Conservation (phyloP, 306 rosid genomes). For the Prinsepia uniflora region DNA sequence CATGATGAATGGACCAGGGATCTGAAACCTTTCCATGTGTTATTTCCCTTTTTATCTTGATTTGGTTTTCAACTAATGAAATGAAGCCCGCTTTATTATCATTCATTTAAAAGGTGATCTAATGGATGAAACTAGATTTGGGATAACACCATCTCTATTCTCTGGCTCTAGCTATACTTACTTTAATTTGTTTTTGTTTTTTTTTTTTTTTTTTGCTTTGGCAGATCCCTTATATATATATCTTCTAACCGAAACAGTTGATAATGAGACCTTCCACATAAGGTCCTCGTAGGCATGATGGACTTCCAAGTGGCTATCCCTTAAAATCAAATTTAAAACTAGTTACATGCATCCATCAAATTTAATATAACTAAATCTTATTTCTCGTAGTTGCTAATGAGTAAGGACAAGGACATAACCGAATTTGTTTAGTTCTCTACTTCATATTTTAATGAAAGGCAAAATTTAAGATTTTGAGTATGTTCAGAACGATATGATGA, state of each 20-base stretch:
- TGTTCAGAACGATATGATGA: too few relatives aligned
- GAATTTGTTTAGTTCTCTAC: too few relatives aligned
- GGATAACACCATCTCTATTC: constrained; percentile 24
- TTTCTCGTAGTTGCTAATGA: not conserved
- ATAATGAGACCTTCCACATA: constrained; percentile 66
- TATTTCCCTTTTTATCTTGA: constrained; percentile 20
- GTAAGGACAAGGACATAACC: too few relatives aligned
- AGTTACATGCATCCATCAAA: not conserved
- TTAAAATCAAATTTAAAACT: constrained; percentile 7
- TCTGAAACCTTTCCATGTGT: constrained; percentile 14
- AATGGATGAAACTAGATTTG: constrained; percentile 28
- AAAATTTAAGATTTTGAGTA: too few relatives aligned
- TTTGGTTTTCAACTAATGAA: not conserved
- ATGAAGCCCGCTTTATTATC: constrained; percentile 1
- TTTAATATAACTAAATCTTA: not conserved
- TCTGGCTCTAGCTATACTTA: too few relatives aligned
- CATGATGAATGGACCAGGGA: not conserved
- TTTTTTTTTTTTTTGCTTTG: constrained; percentile 21
- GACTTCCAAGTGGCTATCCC: constrained; percentile 56
- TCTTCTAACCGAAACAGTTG: constrained; percentile 57
- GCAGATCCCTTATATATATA: constrained; percentile 30
- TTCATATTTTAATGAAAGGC: too few relatives aligned
- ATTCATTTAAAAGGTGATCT: constrained; percentile 11
- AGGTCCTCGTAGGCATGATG: constrained; percentile 62
- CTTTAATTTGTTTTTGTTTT: too few relatives aligned